Evolutionary conservation across 2,329 filamentous ascomycete species (phyloP).

Genomic region (Pseudocercospora fuligena): DNA sequence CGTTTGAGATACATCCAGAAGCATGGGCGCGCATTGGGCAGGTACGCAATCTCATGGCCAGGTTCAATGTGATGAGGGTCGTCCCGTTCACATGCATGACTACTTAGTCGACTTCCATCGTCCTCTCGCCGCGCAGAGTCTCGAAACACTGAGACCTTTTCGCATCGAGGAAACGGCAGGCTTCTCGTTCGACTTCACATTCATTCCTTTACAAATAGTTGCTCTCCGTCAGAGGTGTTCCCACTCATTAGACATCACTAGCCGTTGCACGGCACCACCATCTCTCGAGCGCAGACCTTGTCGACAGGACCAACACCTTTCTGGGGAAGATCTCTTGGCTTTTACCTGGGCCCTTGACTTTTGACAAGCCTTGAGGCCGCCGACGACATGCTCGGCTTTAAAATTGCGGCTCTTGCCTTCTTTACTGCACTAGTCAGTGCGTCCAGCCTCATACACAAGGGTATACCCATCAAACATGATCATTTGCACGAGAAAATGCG

Average conservation of each 20-base stretch:
- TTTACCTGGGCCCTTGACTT: conserved; percentile 14
- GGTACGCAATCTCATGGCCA: conserved; percentile 4
- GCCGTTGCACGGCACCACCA: conserved; percentile 9
- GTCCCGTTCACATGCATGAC: not conserved
- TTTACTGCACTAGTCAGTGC: conserved; percentile 11
- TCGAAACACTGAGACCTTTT: conserved; percentile 3
- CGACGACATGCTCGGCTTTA: conserved; percentile 9
- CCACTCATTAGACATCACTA: not conserved
- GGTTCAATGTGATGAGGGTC: not conserved
- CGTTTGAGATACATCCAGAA: not conserved
- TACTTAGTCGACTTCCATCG: not conserved
- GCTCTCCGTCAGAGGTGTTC: not conserved
- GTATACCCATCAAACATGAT: conserved; percentile 18
- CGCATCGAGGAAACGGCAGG: not conserved
- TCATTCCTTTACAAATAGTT: conserved; percentile 5
- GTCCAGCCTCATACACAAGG: conserved; percentile 4
- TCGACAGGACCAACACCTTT: not conserved
- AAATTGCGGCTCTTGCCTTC: conserved; percentile 6
- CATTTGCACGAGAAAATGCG: conserved; percentile 22
- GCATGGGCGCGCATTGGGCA: conserved; percentile 5
- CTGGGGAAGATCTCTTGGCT: not conserved
- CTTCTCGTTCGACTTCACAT: not conserved
- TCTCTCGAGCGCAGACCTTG: not conserved
- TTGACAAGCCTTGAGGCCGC: conserved; percentile 6
- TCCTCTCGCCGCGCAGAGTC: not conserved